A percentile compares a stretch with the other conserved stretches of the same genome.
These are phyloP conservation scores for Atkinsonella hypoxylon DNA, from an alignment of 2,329 filamentous ascomycete genomes.

Conservation along the genomic window DNA sequence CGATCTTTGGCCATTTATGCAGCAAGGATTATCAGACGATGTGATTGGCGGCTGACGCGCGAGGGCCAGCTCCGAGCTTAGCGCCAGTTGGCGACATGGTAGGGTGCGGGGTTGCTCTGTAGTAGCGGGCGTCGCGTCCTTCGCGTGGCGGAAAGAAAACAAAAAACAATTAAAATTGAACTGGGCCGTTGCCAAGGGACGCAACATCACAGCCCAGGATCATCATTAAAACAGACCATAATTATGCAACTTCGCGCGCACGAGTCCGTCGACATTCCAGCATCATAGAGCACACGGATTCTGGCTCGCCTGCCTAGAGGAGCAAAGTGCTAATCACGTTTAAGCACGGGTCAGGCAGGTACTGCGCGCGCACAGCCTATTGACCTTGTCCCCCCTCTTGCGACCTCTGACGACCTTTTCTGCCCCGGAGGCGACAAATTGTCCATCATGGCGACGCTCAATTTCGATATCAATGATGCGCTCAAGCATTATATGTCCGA, in stretches of 20 bases:
- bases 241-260: not conserved
- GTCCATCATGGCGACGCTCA: slow-evolving; percentile 56
- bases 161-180: slow-evolving; percentile 17
- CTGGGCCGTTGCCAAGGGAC: slow-evolving; percentile 10
- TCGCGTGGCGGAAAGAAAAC: slow-evolving; percentile 20
- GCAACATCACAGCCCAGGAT: slow-evolving; percentile 7
- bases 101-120: not conserved
- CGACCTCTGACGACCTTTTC: not conserved
- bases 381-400: too few species aligned
- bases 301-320: not conserved
- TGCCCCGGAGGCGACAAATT: slow-evolving; percentile 12
- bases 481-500: slow-evolving; percentile 97
- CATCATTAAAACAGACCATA: not conserved
- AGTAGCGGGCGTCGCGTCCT: slow-evolving; percentile 10
- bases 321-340: not conserved
- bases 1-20: not conserved
- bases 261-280: not conserved
- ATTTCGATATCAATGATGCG: slow-evolving; percentile 93
- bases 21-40: slow-evolving; percentile 10
- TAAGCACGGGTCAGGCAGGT: not conserved
- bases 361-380: too few species aligned
- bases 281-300: not conserved
- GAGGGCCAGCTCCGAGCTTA: not conserved
- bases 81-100: not conserved
- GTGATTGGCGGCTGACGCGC: slow-evolving; percentile 1